These are phyloP conservation scores for Hygrophorus pudorinus DNA, from an alignment of 768 basidiomycete species.

Conservation along the genomic window DNA sequence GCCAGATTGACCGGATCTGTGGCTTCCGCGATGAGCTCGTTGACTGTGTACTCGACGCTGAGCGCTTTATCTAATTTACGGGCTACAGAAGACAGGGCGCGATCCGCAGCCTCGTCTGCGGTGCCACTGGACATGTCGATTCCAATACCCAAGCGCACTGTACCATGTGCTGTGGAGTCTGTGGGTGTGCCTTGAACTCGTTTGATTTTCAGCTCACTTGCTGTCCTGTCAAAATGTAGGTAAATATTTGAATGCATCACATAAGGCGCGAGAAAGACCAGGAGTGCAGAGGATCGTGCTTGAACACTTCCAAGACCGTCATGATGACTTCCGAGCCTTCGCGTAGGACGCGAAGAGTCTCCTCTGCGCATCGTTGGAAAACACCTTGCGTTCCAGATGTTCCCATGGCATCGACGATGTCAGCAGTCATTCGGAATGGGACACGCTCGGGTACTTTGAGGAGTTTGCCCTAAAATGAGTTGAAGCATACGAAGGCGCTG, in stretches of 20 bases:
- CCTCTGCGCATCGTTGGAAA: slow-evolving; percentile 91
- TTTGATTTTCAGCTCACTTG: slow-evolving; percentile 65
- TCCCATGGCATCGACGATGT: slow-evolving; percentile 93
- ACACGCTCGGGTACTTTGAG: slow-evolving; percentile 78
- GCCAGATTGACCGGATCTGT: slow-evolving; percentile 68
- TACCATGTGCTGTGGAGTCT: slow-evolving; percentile 12
- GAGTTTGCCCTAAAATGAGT: slow-evolving; percentile 59
- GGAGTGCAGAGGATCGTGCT: slow-evolving; percentile 87
- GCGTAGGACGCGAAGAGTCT: slow-evolving; percentile 85
- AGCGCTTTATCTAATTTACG: slow-evolving; percentile 77
- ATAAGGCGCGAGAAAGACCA: slow-evolving; percentile 45
- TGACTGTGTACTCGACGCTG: slow-evolving; percentile 89
- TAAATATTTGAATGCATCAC: neutral
- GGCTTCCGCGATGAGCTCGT: slow-evolving; percentile 84
- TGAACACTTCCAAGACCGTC: slow-evolving; percentile 95
- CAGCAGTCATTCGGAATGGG: slow-evolving; percentile 90
- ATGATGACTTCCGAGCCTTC: slow-evolving; percentile 80
- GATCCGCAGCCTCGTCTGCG: slow-evolving; percentile 82
- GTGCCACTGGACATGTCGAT: slow-evolving; percentile 57
- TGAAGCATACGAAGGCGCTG: slow-evolving; percentile 3
- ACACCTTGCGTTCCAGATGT: slow-evolving; percentile 85
- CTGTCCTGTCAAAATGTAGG: slow-evolving; percentile 41
- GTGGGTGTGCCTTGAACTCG: slow-evolving; percentile 41
- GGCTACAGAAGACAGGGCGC: slow-evolving; percentile 71
- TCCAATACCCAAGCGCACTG: slow-evolving; percentile 34